Percentiles rank a stretch among this genome's conserved stretches.
phyloP scores from a whole-genome alignment of 345 rosid species.

The Hevea brasiliensis region DNA sequence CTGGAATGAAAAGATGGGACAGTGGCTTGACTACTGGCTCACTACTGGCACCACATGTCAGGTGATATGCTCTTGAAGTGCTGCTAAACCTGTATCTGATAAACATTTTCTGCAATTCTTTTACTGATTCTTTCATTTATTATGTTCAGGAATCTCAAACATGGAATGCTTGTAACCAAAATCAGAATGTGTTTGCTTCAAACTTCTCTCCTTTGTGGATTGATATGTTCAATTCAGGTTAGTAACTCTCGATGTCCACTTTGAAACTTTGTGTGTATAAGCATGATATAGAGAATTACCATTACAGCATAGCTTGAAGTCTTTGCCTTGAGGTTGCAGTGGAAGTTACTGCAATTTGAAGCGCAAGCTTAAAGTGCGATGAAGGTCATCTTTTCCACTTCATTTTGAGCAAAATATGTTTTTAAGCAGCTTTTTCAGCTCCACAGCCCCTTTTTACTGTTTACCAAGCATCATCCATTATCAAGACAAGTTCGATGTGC shows the following conservation, averaged over 20 bases:
- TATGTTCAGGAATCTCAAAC: constrained; percentile 47
- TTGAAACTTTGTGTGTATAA: neutral
- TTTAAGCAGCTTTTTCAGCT: neutral
- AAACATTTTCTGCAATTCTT: neutral
- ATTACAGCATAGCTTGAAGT: neutral
- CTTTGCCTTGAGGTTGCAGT: neutral
- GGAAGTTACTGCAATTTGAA: too few relatives aligned
- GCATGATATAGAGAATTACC: neutral
- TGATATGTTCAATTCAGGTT: constrained; percentile 68
- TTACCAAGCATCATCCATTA: too few relatives aligned
- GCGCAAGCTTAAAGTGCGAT: too few relatives aligned
- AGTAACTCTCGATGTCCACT: constrained; percentile 16
- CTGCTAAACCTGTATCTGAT: neutral
- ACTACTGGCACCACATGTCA: constrained; percentile 19
- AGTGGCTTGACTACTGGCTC: constrained; percentile 92
- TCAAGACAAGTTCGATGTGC: neutral
- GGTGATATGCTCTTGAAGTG: constrained; percentile 19
- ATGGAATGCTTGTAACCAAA: constrained; percentile 64
- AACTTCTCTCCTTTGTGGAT: constrained; percentile 86
- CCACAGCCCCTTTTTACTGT: neutral
- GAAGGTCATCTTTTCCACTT: too few relatives aligned
- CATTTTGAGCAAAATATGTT: neutral
- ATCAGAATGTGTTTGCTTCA: constrained; percentile 66
- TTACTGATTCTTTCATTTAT: neutral
- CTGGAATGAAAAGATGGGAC: constrained; percentile 74